A percentile compares a stretch with the other conserved stretches of the same genome.
Evolutionary conservation across 257 asterid genomes (phyloP).

Genomic region (Penstemon eatonii): DNA sequence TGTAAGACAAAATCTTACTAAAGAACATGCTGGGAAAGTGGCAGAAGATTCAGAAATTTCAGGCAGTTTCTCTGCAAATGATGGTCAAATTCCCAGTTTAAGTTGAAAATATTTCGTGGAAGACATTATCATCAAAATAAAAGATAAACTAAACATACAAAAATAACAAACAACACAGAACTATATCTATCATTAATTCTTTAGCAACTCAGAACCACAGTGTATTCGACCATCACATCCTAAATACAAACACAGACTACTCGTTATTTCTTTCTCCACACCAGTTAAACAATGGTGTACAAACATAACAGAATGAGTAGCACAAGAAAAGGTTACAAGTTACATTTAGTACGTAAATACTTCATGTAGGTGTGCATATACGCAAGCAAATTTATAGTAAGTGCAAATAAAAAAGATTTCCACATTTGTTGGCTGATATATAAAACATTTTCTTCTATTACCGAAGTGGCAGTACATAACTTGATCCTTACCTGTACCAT

Average conservation of each 20-base stretch:
- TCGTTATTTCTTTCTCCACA: slow-evolving; percentile 12
- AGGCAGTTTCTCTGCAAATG: slow-evolving; percentile 5
- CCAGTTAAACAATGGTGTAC: not conserved
- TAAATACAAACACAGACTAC: not conserved
- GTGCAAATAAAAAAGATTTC: not conserved
- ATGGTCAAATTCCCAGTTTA: not conserved
- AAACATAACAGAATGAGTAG: not conserved
- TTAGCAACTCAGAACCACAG: not conserved
- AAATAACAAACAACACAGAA: not conserved
- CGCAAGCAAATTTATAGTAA: not conserved
- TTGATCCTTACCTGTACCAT: slow-evolving; percentile 76
- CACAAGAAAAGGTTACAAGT: slow-evolving; percentile 6
- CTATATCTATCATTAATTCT: not conserved
- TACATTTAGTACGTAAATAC: not conserved
- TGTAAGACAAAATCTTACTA: not conserved
- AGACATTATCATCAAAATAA: not conserved
- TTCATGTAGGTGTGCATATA: not conserved
- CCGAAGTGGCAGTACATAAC: not conserved
- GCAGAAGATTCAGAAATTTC: not conserved
- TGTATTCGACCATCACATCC: not conserved
- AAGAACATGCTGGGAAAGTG: not conserved
- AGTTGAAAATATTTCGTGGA: slow-evolving; percentile 8
- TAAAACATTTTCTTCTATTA: not conserved
- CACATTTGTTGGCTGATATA: not conserved
- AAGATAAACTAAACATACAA: not conserved